Percentiles rank a stretch among this genome's conserved stretches.
phyloP scores from a whole-genome alignment of 371 early-diverging fungal genomes.

The Rhizopus microsporus region DNA sequence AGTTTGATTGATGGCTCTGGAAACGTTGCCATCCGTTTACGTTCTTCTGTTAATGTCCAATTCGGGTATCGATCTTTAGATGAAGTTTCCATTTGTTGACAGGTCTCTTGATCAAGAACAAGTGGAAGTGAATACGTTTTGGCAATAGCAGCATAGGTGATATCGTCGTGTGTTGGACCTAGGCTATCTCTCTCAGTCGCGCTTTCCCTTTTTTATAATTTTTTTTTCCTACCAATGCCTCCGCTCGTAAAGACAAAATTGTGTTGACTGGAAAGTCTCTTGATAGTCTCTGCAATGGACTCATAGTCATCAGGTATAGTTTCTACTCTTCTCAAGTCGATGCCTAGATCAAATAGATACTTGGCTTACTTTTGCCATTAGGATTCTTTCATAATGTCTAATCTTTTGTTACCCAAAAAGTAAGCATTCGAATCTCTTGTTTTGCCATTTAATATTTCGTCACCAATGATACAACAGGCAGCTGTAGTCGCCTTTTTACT shows the following conservation, averaged over 20 bases:
- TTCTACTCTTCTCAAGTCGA: conserved; percentile 63
- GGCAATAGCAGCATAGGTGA: conserved; percentile 72
- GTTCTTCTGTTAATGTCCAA: conserved; percentile 48
- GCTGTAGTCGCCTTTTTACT: conserved; percentile 17
- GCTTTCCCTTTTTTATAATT: neutral
- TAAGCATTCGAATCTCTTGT: conserved; percentile 69
- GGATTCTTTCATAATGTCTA: neutral
- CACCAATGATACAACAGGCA: conserved; percentile 56
- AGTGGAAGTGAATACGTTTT: conserved; percentile 56
- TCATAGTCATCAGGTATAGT: conserved; percentile 58
- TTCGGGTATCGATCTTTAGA: conserved; percentile 15
- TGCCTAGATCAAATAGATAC: conserved; percentile 60
- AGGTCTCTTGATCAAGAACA: conserved; percentile 57
- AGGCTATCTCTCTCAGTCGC: neutral
- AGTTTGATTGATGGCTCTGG: conserved; percentile 51
- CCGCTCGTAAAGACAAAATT: conserved; percentile 74
- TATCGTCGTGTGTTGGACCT: conserved; percentile 74
- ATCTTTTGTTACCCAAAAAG: conserved; percentile 43
- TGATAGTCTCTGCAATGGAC: conserved; percentile 57
- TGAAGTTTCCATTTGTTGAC: conserved; percentile 51
- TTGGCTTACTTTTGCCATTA: conserved; percentile 37
- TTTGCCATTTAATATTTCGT: conserved; percentile 78
- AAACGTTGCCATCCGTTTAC: conserved; percentile 71
- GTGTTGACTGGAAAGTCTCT: conserved; percentile 49
- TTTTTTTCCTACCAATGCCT: conserved; percentile 55